These are phyloP conservation scores for Pseudomassariella vexata DNA, from an alignment of 2,329 filamentous ascomycete genomes.

Conservation along the genomic window DNA sequence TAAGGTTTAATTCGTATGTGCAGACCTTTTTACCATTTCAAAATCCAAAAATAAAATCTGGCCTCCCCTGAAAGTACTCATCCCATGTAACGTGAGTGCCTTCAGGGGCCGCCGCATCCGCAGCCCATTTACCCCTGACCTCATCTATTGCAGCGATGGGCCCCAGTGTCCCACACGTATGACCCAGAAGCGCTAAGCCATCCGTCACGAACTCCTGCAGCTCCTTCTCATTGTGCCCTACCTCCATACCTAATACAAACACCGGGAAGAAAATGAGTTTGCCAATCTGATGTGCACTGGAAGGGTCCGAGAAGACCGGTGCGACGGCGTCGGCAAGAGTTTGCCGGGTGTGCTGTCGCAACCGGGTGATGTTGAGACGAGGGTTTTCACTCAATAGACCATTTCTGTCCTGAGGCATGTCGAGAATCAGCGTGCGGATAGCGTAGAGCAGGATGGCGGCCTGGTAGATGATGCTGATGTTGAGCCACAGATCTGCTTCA, in stretches of 20 bases:
- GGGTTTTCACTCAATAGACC: conserved; percentile 4
- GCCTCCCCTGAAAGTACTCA: conserved; percentile 8
- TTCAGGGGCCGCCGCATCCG: conserved; percentile 5
- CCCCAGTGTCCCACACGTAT: conserved; percentile 10
- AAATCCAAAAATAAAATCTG: conserved; percentile 12
- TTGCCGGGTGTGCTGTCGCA: conserved; percentile 5
- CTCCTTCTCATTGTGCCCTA: conserved; percentile 2
- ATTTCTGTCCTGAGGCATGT: conserved; percentile 8
- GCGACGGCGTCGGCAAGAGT: conserved; percentile 5
- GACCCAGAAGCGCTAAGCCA: conserved; percentile 9
- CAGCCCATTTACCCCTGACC: conserved; percentile 11
- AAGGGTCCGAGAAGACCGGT: conserved; percentile 8
- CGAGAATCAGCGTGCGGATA: conserved; percentile 9
- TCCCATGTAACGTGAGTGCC: conserved; percentile 10
- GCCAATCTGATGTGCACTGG: conserved; percentile 8
- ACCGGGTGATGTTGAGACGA: conserved; percentile 1
- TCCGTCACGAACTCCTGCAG: conserved; percentile 8
- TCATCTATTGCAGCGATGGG: conserved; percentile 11
- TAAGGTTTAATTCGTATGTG: no score
- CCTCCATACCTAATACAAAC: conserved; percentile 12
- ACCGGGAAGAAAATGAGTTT: conserved; percentile 12
- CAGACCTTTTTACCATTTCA: no score
- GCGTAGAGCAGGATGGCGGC: conserved; percentile 10
- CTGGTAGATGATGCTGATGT: conserved; percentile 9
- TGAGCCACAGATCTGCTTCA: conserved; percentile 9